A percentile compares a stretch with the other conserved stretches of the same genome.
phyloP scores from a whole-genome alignment of 768 basidiomycete genomes.

The Leccinum arenicola region DNA sequence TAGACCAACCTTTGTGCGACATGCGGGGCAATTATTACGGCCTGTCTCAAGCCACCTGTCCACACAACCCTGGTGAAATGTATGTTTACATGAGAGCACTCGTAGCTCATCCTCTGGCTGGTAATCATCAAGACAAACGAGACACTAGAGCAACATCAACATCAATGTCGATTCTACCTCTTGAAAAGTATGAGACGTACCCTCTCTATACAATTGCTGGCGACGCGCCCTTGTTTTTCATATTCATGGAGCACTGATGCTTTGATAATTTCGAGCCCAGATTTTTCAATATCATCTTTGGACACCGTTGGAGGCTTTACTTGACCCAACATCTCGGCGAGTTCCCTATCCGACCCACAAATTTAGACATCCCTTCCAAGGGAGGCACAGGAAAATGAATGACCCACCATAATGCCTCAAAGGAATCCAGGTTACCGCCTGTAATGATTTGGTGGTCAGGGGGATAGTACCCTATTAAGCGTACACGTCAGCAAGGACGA shows the following conservation, averaged over 20 bases:
- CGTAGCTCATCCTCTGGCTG: slow-evolving; percentile 73
- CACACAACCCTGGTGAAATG: slow-evolving; percentile 87
- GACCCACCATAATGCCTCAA: slow-evolving; percentile 72
- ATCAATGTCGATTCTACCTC: not conserved
- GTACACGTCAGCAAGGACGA: slow-evolving; percentile 4
- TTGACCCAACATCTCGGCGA: slow-evolving; percentile 81
- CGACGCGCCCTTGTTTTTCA: slow-evolving; percentile 60
- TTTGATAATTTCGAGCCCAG: slow-evolving; percentile 75
- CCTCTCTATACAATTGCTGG: slow-evolving; percentile 76
- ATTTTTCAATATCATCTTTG: slow-evolving; percentile 81
- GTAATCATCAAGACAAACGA: slow-evolving; percentile 90
- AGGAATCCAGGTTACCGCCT: slow-evolving; percentile 74
- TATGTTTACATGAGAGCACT: slow-evolving; percentile 79
- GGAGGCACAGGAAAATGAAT: not conserved
- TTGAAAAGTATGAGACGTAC: slow-evolving; percentile 41
- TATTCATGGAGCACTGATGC: slow-evolving; percentile 46
- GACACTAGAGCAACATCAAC: slow-evolving; percentile 45
- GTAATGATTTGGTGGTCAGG: slow-evolving; percentile 86
- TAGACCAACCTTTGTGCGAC: slow-evolving; percentile 64
- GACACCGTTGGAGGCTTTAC: slow-evolving; percentile 80
- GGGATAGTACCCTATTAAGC: slow-evolving; percentile 77
- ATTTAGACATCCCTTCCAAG: not conserved
- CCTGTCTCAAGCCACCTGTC: slow-evolving; percentile 86
- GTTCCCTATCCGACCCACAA: slow-evolving; percentile 47
- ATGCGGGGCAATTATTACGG: slow-evolving; percentile 89